phyloP scores from a whole-genome alignment of 2,329 filamentous ascomycete genomes.

The Alternaria triticimaculans region DNA sequence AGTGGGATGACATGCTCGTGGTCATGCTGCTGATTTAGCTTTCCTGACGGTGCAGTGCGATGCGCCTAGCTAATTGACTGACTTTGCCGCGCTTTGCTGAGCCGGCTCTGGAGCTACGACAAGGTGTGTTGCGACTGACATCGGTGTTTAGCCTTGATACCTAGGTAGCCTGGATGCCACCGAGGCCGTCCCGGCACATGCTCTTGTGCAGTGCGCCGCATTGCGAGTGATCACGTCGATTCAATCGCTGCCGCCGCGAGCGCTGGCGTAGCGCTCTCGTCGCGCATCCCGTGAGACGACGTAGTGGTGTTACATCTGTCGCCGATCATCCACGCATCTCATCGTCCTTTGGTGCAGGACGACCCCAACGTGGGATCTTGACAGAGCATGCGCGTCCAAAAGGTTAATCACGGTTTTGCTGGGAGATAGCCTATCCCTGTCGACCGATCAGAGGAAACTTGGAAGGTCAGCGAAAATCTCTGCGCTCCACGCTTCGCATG shows the following conservation, averaged over 20 bases:
- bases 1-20: conserved; percentile 11
- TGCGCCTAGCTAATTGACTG: not conserved
- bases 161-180: not conserved
- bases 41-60: not conserved
- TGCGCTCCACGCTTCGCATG: conserved; percentile 10
- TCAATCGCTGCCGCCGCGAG: conserved; percentile 1
- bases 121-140: not conserved
- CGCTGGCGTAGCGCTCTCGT: conserved; percentile 2
- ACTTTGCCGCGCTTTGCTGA: conserved; percentile 10
- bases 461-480: conserved; percentile 12
- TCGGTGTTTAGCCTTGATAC: not conserved
- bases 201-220: not conserved
- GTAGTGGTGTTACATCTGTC: conserved; percentile 1
- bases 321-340: not conserved
- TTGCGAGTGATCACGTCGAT: conserved; percentile 1
- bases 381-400: not conserved
- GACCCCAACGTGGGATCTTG: not conserved
- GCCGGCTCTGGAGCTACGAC: not conserved
- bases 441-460: conserved; percentile 3
- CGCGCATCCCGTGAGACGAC: not conserved
- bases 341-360: not conserved
- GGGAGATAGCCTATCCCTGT: not conserved
- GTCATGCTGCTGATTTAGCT: conserved; percentile 11
- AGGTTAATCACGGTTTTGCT: not conserved
- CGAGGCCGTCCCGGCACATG: not conserved